Evolutionary conservation across 2,329 filamentous ascomycete species (phyloP).

Genomic region (Ophiocordyceps camponoti-saundersi): DNA sequence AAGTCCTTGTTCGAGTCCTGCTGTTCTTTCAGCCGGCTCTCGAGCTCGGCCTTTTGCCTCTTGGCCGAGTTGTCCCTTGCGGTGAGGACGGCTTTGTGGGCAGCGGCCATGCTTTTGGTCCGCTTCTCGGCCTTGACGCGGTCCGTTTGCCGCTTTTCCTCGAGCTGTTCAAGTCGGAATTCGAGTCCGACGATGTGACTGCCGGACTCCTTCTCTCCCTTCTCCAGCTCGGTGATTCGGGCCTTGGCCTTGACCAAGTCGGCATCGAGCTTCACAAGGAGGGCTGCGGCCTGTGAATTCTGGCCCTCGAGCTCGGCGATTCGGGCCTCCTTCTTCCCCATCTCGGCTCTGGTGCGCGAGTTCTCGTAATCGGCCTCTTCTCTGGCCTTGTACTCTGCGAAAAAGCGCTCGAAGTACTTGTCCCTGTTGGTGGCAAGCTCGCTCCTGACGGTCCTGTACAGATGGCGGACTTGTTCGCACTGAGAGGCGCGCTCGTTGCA

Average conservation of each 20-base stretch:
- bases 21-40: background rate
- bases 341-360: background rate
- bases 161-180: background rate
- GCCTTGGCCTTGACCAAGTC: background rate
- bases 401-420: no score
- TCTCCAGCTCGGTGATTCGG: background rate
- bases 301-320: background rate
- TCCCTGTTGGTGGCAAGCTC: no score
- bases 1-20: background rate
- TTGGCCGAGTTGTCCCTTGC: background rate
- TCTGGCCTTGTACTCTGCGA: background rate
- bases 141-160: background rate
- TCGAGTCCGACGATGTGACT: background rate
- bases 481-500: no score
- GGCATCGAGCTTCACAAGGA: background rate
- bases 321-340: background rate
- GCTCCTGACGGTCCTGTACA: no score
- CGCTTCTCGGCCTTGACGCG: background rate
- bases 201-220: background rate
- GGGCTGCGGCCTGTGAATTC: background rate
- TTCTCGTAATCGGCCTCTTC: background rate
- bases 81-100: background rate
- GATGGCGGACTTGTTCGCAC: no score
- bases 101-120: background rate
- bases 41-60: background rate